Percentiles rank a stretch among this genome's conserved stretches.
These are phyloP conservation scores for Plasmodium gallinaceum DNA, from an alignment of 169 alveolate species.

Conservation along the genomic window DNA sequence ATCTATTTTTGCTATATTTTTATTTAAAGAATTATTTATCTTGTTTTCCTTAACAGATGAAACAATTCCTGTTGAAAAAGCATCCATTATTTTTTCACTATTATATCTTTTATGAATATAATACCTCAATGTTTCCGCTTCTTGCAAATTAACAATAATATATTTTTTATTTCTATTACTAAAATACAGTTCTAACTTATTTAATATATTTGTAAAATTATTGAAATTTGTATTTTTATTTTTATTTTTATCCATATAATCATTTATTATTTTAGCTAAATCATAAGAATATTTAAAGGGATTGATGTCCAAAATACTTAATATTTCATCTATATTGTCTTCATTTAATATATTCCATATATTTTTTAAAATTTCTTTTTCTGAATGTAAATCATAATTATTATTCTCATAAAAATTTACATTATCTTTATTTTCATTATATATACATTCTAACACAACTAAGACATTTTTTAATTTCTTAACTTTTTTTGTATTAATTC, in stretches of 20 bases:
- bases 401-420: constrained; percentile 14
- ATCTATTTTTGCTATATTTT: too few relatives aligned
- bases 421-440: not conserved
- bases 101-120: constrained; percentile 39
- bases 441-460: constrained; percentile 64
- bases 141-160: constrained; percentile 68
- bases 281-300: constrained; percentile 73
- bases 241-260: constrained; percentile 44
- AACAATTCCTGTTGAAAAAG: not conserved
- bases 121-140: constrained; percentile 76
- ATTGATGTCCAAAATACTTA: constrained; percentile 64
- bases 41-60: not conserved
- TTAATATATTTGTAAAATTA: constrained; percentile 31
- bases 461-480: constrained; percentile 65
- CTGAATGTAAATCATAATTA: constrained; percentile 68
- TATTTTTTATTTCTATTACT: constrained; percentile 69
- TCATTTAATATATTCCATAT: constrained; percentile 58
- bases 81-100: constrained; percentile 17
- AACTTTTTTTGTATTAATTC: constrained; percentile 56
- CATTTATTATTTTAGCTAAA: constrained; percentile 34
- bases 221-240: constrained; percentile 10
- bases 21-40: not conserved
- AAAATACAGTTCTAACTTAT: constrained; percentile 61
- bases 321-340: constrained; percentile 48
- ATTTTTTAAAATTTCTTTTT: constrained; percentile 57